Conservation (phyloP, 345 rosid genomes). For the Toxicodendron radicans region DNA sequence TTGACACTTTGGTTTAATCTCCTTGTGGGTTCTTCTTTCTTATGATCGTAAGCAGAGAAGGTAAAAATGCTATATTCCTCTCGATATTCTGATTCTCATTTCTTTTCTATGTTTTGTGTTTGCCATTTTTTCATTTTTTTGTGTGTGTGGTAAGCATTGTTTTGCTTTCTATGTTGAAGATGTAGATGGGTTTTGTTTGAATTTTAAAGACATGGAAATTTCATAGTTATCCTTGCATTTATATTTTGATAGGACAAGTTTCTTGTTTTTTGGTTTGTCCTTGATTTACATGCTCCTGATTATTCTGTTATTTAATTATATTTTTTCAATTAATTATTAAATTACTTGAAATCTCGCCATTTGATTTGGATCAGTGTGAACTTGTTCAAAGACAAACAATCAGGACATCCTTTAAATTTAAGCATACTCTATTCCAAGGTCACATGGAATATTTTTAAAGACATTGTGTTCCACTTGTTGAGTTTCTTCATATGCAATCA, state of each 20-base stretch:
- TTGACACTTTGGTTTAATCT: conserved; percentile 17
- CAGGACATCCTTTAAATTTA: conserved; percentile 52
- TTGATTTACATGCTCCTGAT: conserved; percentile 27
- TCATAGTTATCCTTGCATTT: conserved; percentile 8
- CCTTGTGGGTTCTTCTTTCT: conserved; percentile 16
- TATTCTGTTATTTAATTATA: conserved; percentile 21
- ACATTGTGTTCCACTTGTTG: conserved; percentile 36
- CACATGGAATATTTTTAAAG: conserved; percentile 63
- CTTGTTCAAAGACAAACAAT: conserved; percentile 39
- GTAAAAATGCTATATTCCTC: conserved; percentile 23
- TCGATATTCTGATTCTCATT: conserved; percentile 8
- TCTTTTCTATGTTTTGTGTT: neutral
- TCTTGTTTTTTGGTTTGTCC: conserved; percentile 35
- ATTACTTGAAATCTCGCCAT: conserved; percentile 20
- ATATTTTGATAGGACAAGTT: conserved; percentile 22
- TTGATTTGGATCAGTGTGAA: conserved; percentile 36
- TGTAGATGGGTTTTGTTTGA: neutral
- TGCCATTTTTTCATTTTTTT: neutral
- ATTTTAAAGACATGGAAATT: neutral
- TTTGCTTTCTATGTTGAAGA: neutral
- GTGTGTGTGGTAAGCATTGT: conserved; percentile 5
- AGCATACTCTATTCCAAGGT: conserved; percentile 54
- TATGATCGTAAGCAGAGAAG: conserved; percentile 20
- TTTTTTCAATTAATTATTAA: conserved; percentile 21
- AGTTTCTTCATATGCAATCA: conserved; percentile 39